phyloP scores from a whole-genome alignment of 495 filamentous ascomycete genomes.

The Penicillium silybi region DNA sequence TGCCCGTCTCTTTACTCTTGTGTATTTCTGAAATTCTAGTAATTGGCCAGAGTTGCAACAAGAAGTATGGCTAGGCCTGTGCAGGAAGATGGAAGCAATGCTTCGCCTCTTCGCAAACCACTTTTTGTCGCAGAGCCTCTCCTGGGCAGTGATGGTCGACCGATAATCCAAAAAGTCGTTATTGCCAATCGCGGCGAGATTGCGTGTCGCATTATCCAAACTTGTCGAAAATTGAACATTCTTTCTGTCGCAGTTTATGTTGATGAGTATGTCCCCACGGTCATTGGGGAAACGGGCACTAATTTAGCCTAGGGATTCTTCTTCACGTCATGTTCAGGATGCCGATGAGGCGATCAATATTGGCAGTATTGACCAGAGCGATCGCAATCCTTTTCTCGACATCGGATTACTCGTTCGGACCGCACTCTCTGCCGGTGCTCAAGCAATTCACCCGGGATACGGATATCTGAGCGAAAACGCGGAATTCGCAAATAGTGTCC shows the following conservation, averaged over 20 bases:
- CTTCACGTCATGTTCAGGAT: slow-evolving; percentile 15
- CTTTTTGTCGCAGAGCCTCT: slow-evolving; percentile 16
- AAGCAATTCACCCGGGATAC: slow-evolving; percentile 57
- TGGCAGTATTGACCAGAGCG: slow-evolving; percentile 14
- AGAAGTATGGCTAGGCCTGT: slow-evolving; percentile 1
- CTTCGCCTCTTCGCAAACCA: slow-evolving; percentile 9
- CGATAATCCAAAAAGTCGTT: slow-evolving; percentile 18
- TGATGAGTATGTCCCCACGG: slow-evolving; percentile 27
- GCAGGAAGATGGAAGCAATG: not conserved
- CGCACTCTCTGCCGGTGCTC: slow-evolving; percentile 66
- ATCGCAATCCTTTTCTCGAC: slow-evolving; percentile 64
- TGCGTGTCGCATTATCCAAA: slow-evolving; percentile 40
- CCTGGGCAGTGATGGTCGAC: slow-evolving; percentile 6
- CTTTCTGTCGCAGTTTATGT: slow-evolving; percentile 46
- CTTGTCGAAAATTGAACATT: slow-evolving; percentile 36
- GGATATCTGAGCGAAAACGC: slow-evolving; percentile 54
- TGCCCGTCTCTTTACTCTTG: no score
- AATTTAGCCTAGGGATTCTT: slow-evolving; percentile 10
- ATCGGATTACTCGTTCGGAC: slow-evolving; percentile 72
- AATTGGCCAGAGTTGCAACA: not conserved
- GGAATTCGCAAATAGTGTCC: slow-evolving; percentile 42
- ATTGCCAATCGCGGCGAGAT: slow-evolving; percentile 52
- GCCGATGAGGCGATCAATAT: slow-evolving; percentile 26
- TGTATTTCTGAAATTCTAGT: no score
- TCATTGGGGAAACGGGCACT: not conserved